Percentiles rank a stretch among this genome's conserved stretches.
These are phyloP conservation scores for Tricholomella constricta DNA, from an alignment of 768 basidiomycete species.

Conservation along the genomic window DNA sequence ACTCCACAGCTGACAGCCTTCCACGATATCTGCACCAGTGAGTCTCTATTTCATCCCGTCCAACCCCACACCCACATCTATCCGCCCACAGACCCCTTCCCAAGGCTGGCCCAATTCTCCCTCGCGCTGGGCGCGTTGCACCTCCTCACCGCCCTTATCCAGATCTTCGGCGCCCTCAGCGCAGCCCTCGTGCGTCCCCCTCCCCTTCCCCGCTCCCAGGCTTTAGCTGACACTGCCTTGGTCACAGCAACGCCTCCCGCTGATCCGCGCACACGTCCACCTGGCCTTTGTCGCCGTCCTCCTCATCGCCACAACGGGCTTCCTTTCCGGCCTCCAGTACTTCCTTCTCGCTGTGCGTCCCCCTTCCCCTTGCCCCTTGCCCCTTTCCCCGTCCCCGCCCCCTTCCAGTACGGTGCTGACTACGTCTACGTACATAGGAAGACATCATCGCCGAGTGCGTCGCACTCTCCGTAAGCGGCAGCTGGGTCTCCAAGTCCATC, in stretches of 20 bases:
- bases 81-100: background rate
- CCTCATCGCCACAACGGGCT: constrained; percentile 36
- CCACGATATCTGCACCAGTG: constrained; percentile 30
- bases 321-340: constrained; percentile 38
- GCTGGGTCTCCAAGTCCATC: constrained; percentile 35
- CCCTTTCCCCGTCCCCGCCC: background rate
- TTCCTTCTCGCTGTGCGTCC: constrained; percentile 38
- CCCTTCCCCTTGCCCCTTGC: background rate
- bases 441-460: constrained; percentile 41
- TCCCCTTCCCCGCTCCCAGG: background rate
- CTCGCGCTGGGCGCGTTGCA: constrained; percentile 39
- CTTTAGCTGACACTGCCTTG: background rate
- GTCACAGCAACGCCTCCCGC: constrained; percentile 25
- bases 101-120: constrained; percentile 31
- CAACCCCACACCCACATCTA: background rate
- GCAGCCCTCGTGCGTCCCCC: constrained; percentile 12
- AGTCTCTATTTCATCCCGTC: background rate
- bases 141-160: constrained; percentile 25
- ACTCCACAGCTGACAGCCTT: constrained; percentile 33
- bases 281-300: constrained; percentile 35
- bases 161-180: constrained; percentile 21
- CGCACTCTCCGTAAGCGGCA: constrained; percentile 33
- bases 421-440: constrained; percentile 24
- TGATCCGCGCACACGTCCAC: constrained; percentile 25
- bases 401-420: background rate